Percentiles rank a stretch among this genome's conserved stretches.
Conservation (phyloP, 257 asterid genomes). For the Solanum bulbocastanum region DNA sequence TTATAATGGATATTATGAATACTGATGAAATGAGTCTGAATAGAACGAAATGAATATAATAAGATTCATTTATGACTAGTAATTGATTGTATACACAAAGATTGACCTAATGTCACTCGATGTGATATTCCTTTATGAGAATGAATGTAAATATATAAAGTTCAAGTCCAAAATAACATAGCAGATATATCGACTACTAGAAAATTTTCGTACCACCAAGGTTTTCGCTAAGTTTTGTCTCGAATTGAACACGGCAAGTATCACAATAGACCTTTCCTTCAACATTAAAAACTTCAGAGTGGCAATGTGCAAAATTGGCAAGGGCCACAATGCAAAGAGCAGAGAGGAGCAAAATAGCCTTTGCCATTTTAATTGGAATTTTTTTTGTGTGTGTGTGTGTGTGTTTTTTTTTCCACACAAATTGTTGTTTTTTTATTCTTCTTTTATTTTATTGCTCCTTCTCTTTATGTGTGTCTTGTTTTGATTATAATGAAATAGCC, state of each 20-base stretch:
- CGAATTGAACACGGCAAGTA: not conserved
- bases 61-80: not conserved
- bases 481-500: not conserved
- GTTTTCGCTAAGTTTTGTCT: not conserved
- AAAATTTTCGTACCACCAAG: not conserved
- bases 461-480: not conserved
- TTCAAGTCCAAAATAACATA: not conserved
- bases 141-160: not conserved
- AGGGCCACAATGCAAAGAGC: slow-evolving; percentile 4
- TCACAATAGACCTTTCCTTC: slow-evolving; percentile 8
- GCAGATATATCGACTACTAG: not conserved
- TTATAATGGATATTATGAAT: too few relatives aligned
- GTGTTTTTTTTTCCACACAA: not conserved
- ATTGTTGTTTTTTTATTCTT: not conserved
- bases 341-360: slow-evolving; percentile 4
- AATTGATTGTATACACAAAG: not conserved
- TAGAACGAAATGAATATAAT: not conserved
- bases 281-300: not conserved
- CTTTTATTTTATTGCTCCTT: not conserved
- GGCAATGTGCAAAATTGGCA: not conserved
- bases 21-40: not conserved
- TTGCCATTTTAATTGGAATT: not conserved
- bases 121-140: not conserved
- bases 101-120: not conserved
- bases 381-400: not conserved